Base-by-base conservation (phyloP, 2,329 filamentous ascomycete genomes). In the Pseudopyrenochaeta lycopersici region DNA sequence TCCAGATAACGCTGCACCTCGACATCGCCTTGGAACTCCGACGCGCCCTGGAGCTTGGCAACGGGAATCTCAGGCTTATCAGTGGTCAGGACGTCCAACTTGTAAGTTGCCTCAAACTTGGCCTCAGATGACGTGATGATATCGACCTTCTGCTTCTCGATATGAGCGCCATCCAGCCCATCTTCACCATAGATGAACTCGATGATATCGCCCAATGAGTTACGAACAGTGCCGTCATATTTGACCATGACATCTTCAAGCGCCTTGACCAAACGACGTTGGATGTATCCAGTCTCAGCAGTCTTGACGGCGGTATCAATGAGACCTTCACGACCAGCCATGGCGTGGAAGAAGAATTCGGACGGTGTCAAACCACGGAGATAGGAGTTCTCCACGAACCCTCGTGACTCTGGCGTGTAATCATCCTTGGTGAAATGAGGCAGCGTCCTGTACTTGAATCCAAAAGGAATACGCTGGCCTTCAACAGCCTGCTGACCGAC, bases 241-340 rank as follows among this genome's bases (percentile, higher is more conserved):
- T 96, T 96, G 54, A 94, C 93, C 82, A 94, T 97, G 47, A 98
- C 90, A 76, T 99, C 95, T 83, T 99, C 95, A 2, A 99, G 85
- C 10, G 96, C 96, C 80, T 99, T 99, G 71, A 99, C 95, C 40
- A 99, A 85, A 82, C 96, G 92, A 80, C 95, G 91, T 78, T 99
- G 96, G 63, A 99, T 99, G 76, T 99, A 99, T 79, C 95, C 95
- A 52, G 96, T 99, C 78, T 99, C 96, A 17, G 95, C 95, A 62
- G 95, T 99, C 85, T 99, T 99, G 79, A 99, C 96, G 63, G 95
- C 95, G 46, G 95, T 99, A 84, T 99, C 95, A 68, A 99, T 99
- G 49, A 99, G 84, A 96, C 95, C 95, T 80, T 99, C 95, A 82
- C 95, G 88, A 92, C 95, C 95, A 83, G 95, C 95, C 95, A 99